These are phyloP conservation scores for Monosporascus sp. DNA, from an alignment of 2,329 filamentous ascomycete genomes.

Conservation along the genomic window DNA sequence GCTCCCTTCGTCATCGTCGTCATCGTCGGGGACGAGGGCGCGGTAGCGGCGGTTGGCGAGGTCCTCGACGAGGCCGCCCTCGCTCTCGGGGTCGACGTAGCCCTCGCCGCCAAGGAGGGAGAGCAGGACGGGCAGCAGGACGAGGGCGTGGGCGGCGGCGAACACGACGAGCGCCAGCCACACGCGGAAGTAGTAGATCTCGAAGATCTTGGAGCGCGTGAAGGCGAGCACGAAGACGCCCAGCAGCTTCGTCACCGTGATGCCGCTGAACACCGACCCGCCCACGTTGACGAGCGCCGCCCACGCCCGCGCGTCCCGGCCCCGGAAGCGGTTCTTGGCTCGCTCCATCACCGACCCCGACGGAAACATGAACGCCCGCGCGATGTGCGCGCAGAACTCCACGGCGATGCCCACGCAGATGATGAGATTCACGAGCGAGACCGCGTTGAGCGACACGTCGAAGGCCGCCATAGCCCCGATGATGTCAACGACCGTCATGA, in stretches of 20 bases:
- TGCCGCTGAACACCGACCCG: conserved; percentile 89
- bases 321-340: conserved; percentile 71
- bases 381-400: conserved; percentile 96
- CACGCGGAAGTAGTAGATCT: conserved; percentile 97
- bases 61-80: conserved; percentile 86
- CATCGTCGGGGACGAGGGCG: conserved; percentile 69
- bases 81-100: conserved; percentile 80
- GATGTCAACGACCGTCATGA: conserved; percentile 92
- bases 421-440: conserved; percentile 91
- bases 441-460: conserved; percentile 85
- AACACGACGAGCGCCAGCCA: conserved; percentile 91
- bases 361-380: conserved; percentile 92
- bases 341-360: conserved; percentile 75
- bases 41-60: conserved; percentile 73
- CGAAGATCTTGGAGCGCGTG: conserved; percentile 96
- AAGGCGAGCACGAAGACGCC: conserved; percentile 91
- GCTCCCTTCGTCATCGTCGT: conserved; percentile 66
- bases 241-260: conserved; percentile 90
- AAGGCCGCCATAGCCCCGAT: conserved; percentile 91
- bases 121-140: conserved; percentile 86
- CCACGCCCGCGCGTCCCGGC: conserved; percentile 82
- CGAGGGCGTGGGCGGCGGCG: conserved; percentile 79
- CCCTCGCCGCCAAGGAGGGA: conserved; percentile 81
- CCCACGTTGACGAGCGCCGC: conserved; percentile 92
- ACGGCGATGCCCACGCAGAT: conserved; percentile 96